phyloP scores from a whole-genome alignment of 768 basidiomycete species.

The Thelephora aurantiotincta region DNA sequence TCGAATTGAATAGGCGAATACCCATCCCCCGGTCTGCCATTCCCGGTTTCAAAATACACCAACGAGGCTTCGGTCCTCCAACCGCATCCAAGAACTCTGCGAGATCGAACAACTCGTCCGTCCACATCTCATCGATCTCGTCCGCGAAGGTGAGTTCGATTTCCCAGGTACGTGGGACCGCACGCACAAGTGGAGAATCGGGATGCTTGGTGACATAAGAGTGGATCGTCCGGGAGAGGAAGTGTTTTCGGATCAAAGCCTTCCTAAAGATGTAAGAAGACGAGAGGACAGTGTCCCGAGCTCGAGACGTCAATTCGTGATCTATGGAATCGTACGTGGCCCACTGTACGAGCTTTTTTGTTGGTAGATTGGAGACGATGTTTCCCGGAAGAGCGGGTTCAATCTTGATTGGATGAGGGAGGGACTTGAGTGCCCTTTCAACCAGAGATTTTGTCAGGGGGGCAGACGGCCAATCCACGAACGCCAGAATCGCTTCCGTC shows the following conservation, averaged over 20 bases:
- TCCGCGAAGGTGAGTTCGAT: constrained; percentile 83
- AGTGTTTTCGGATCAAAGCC: constrained; percentile 89
- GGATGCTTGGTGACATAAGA: constrained; percentile 63
- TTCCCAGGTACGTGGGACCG: constrained; percentile 67
- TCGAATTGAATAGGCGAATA: constrained; percentile 77
- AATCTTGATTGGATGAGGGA: constrained; percentile 17
- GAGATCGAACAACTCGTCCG: constrained; percentile 88
- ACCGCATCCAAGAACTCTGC: constrained; percentile 36
- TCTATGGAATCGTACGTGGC: constrained; percentile 80
- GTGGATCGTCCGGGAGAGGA: constrained; percentile 60
- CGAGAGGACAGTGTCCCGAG: constrained; percentile 30
- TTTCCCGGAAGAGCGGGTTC: constrained; percentile 11
- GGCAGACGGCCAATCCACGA: constrained; percentile 40
- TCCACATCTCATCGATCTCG: constrained; percentile 87
- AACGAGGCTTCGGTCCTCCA: constrained; percentile 19
- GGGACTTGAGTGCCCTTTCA: constrained; percentile 23
- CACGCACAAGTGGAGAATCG: constrained; percentile 34
- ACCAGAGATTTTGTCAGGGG: constrained; percentile 39
- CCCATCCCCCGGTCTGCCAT: constrained; percentile 97
- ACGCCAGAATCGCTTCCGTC: constrained; percentile 15
- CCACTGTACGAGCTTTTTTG: constrained; percentile 48
- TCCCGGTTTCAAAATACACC: constrained; percentile 97
- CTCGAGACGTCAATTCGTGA: constrained; percentile 43
- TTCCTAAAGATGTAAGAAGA: constrained; percentile 87
- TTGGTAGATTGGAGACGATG: not conserved